These are phyloP conservation scores for Poronia punctata DNA, from an alignment of 495 filamentous ascomycete species.

Conservation along the genomic window DNA sequence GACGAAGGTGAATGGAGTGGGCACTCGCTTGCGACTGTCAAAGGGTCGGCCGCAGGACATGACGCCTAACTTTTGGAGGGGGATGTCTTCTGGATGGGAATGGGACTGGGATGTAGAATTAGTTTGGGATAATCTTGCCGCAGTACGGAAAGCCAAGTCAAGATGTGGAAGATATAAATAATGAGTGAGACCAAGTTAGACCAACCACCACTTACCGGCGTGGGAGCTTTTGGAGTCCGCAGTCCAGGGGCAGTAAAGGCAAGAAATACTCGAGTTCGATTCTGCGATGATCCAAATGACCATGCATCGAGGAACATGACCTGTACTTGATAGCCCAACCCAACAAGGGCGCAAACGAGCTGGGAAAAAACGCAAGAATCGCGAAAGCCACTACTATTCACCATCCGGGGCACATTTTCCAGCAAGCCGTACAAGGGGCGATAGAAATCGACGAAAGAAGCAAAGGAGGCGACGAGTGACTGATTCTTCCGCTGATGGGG, in stretches of 20 bases:
- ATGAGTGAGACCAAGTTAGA: no score
- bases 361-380: constrained; percentile 59
- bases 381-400: constrained; percentile 29
- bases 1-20: constrained; percentile 51
- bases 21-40: constrained; percentile 40
- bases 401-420: constrained; percentile 64
- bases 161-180: no score
- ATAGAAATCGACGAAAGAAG: constrained; percentile 65
- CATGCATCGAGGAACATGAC: constrained; percentile 59
- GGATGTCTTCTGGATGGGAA: constrained; percentile 37
- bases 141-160: no score
- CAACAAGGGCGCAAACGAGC: constrained; percentile 60
- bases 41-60: constrained; percentile 55
- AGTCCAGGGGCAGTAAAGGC: constrained; percentile 56
- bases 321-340: constrained; percentile 65
- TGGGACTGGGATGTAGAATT: no score
- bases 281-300: constrained; percentile 58
- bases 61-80: constrained; percentile 40
- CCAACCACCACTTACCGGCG: no score
- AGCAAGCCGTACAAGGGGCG: constrained; percentile 63
- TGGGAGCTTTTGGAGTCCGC: constrained; percentile 44
- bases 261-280: constrained; percentile 57
- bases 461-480: constrained; percentile 66
- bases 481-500: constrained; percentile 50
- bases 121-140: no score